A percentile compares a stretch with the other conserved stretches of the same genome.
These are phyloP conservation scores for Rhodotorula graminis DNA, from an alignment of 768 basidiomycete species.

Conservation along the genomic window DNA sequence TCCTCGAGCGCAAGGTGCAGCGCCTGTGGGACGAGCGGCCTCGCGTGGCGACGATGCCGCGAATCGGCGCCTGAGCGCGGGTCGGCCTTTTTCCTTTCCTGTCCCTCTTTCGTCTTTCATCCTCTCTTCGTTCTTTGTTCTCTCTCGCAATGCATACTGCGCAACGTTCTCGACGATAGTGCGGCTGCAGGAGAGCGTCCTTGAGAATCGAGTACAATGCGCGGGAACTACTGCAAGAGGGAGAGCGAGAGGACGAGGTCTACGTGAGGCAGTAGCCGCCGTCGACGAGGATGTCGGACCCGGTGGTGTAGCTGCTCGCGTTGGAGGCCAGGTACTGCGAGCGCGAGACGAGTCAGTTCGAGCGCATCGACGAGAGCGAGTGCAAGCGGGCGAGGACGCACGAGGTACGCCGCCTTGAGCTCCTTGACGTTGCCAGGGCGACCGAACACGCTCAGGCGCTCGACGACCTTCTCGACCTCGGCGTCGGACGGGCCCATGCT, in stretches of 20 bases:
- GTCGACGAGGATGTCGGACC: constrained; percentile 44
- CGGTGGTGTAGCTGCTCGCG: constrained; percentile 46
- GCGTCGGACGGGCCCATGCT: constrained; percentile 7
- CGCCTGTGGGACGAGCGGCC: constrained; percentile 6
- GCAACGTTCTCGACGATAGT: no score
- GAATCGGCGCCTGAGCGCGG: background rate
- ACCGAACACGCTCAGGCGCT: constrained; percentile 18
- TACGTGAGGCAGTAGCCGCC: background rate
- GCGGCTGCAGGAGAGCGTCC: no score
- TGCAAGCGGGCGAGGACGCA: background rate
- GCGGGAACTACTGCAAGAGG: no score
- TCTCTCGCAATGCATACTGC: background rate
- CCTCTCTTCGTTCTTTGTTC: background rate
- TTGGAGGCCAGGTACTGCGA: constrained; percentile 43
- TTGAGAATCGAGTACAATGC: no score
- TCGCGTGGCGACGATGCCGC: background rate
- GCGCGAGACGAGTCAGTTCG: no score
- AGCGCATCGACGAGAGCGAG: no score
- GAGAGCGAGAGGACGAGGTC: background rate
- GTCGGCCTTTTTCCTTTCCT: background rate
- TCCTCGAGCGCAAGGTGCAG: constrained; percentile 20
- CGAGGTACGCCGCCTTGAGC: constrained; percentile 33
- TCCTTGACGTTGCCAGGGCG: constrained; percentile 8
- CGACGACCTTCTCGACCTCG: background rate
- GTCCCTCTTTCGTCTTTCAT: background rate